Conservation (phyloP, 345 rosid species). For the Syzygium aqueum region DNA sequence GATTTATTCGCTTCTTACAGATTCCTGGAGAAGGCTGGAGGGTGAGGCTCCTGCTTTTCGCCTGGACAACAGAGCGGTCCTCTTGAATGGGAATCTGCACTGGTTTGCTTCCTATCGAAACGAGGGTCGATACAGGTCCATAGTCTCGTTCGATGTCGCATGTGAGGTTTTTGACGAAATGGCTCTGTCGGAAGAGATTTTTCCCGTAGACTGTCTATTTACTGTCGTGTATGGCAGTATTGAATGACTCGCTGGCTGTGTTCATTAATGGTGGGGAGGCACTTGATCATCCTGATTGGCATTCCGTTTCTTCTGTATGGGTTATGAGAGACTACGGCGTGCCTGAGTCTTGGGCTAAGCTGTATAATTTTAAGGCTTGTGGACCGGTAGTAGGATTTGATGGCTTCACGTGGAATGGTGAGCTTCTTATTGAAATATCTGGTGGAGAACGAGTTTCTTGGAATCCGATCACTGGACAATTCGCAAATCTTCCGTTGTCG, state of each 20-base stretch:
- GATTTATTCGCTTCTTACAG: background rate
- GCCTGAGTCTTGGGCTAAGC: too few species aligned
- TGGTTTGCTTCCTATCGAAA: background rate
- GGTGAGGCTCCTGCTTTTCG: background rate
- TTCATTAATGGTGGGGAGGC: too few species aligned
- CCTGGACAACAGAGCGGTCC: background rate
- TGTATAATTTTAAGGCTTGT: too few species aligned
- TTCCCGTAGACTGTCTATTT: background rate
- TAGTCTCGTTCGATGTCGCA: background rate
- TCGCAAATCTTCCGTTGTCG: background rate
- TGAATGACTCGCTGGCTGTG: too few species aligned
- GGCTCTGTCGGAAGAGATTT: background rate
- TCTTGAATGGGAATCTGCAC: background rate
- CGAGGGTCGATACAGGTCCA: fast-evolving
- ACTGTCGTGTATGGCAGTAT: too few species aligned
- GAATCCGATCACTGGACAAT: background rate
- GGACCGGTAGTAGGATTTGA: too few species aligned
- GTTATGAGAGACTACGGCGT: too few species aligned
- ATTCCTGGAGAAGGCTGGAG: background rate
- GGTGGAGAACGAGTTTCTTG: background rate
- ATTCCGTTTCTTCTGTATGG: too few species aligned
- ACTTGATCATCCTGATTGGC: too few species aligned
- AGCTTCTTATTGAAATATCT: background rate
- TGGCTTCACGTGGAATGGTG: too few species aligned
- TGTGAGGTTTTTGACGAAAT: background rate